Evolutionary conservation across 2,329 filamentous ascomycete genomes (phyloP).

Genomic region (Cercospora zeae-maydis): DNA sequence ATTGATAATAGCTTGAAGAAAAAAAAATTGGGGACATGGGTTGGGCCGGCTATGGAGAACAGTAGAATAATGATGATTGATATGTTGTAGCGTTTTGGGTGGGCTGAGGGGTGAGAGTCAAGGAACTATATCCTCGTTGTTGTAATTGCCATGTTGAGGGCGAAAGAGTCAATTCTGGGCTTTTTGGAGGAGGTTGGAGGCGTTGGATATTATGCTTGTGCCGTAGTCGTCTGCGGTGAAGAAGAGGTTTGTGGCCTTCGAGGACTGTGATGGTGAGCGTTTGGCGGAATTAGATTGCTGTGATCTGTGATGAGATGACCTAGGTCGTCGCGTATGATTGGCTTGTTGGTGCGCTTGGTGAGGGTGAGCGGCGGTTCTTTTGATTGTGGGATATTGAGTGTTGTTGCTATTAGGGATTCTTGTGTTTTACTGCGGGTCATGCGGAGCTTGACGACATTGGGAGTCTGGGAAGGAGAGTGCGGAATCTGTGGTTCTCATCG

Average conservation of each 20-base stretch:
- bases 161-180: constrained; percentile 2
- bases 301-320: constrained; percentile 5
- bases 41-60: too few species aligned
- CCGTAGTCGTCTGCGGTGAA: constrained; percentile 14
- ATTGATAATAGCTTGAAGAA: too few species aligned
- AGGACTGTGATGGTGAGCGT: constrained; percentile 10
- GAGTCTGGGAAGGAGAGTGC: too few species aligned
- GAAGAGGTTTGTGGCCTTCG: constrained; percentile 9
- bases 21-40: too few species aligned
- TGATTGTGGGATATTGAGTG: not conserved
- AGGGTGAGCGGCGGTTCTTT: not conserved
- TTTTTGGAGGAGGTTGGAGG: constrained; percentile 13
- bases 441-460: too few species aligned
- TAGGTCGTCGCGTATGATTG: constrained; percentile 12
- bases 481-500: too few species aligned
- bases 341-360: constrained; percentile 8
- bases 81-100: too few species aligned
- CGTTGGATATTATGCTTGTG: constrained; percentile 15
- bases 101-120: too few species aligned
- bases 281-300: constrained; percentile 9
- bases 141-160: constrained; percentile 13
- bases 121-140: constrained; percentile 9
- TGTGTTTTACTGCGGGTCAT: too few species aligned
- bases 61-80: too few species aligned
- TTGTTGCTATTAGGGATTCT: too few species aligned